A percentile compares a stretch with the other conserved stretches of the same genome.
phyloP scores from a whole-genome alignment of 345 rosid genomes.

The Eucalyptus sp. region DNA sequence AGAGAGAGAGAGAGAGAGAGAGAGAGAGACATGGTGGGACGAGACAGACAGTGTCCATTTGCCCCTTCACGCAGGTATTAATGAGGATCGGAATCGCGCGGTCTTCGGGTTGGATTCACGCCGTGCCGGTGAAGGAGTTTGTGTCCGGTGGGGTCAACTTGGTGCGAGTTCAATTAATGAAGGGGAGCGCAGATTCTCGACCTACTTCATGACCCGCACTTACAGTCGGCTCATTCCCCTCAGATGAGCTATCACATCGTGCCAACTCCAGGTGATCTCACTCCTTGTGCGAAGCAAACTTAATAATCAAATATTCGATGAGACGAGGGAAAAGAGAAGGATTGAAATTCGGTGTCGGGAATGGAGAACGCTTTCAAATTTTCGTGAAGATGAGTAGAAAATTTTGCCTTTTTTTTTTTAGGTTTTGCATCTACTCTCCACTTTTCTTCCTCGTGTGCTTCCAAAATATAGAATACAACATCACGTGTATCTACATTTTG shows the following conservation, averaged over 20 bases:
- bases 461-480: background rate
- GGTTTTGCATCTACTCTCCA: too few species aligned
- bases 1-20: background rate
- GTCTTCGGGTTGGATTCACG: background rate
- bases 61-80: background rate
- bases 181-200: background rate
- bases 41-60: background rate
- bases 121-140: background rate
- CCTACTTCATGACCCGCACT: background rate
- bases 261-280: background rate
- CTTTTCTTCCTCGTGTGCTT: background rate
- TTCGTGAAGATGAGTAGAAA: background rate
- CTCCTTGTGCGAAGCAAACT: background rate
- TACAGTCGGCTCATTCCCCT: background rate
- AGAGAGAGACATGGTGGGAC: background rate
- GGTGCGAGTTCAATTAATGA: background rate
- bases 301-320: background rate
- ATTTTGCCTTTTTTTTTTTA: background rate
- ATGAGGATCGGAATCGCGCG: background rate
- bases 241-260: background rate
- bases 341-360: background rate
- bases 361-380: background rate
- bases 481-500: background rate
- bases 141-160: background rate
- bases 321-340: background rate